Evolutionary conservation across 2,329 filamentous ascomycete genomes (phyloP), one percentile per base, ranked within the genome.

Genomic region (Cladobotryum mycophilum): DNA sequence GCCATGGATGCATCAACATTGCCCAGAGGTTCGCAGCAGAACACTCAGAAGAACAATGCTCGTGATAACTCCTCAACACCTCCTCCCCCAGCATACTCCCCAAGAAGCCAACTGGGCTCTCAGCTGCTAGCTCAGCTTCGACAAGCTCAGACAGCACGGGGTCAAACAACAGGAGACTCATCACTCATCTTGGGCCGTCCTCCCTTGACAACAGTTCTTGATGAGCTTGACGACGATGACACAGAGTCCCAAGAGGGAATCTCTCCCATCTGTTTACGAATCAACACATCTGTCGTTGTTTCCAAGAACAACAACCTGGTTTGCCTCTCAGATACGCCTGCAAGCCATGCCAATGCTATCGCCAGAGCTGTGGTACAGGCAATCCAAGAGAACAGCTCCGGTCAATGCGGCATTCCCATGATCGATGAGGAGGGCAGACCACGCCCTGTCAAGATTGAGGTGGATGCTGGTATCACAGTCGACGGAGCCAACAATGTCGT

Each of bases 251-350:
- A 52, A 7, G 60, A 65, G 35, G 58, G 61, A 9, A 55, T 62
- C 41, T 69, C 70, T 1, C 64, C 74, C 44, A 70, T 80, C 52
- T 67, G 62, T 45, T 62, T 82, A 41, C 66, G 64, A 14, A 74
- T 82, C 64, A 72, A 74, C 56, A 71, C 74, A 14, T 69, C 73
- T 1, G 61, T 80, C 58, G 66, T 58, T 53, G 66, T 82, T 56
- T 63, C 64, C 36, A 73, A 71, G 53, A 68, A 69, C 61, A 67
- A 73, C 61, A 82, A 82, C 61, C 60, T 76, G 45, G 63, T 79
- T 42, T 70, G 72, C 17, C 60, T 78, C 17, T 58, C 64, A 0
- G 60, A 68, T 3, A 67, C 70, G 5, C 67, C 72, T 1, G 61
- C 68, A 5, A 61, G 64, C 4, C 67, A 70, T 43, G 72, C 74